Evolutionary conservation across 345 rosid species (phyloP), one percentile per base, ranked within the genome.

Genomic region (Lepidium didymum): DNA sequence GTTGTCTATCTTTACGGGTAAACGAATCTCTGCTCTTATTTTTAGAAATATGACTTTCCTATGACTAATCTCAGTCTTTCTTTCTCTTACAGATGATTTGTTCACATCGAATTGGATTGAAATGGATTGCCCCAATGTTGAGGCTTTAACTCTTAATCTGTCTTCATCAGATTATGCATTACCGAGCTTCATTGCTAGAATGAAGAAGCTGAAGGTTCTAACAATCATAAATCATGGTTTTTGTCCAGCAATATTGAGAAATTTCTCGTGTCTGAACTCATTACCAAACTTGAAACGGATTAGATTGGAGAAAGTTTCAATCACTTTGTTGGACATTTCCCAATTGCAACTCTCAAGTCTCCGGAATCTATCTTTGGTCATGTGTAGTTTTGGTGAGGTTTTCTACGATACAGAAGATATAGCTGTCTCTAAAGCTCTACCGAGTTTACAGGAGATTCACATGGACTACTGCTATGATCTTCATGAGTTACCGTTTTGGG

Each of bases 401-500:
- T 78, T 71, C 4, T 21, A 35, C 4, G 62, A 62, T 7, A 7
- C 1, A 4, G 41, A 14, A 25, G 41, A 15, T 0, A 25, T 51
- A 40, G 55, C 34, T 45, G 13, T 77, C 37, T 14, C 76, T 15
- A 41, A 40, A 10, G 53, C 72, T 14, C 58, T 87, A 19, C 76
- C 84, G 6, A 78, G 74, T 44, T 75, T 87, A 33, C 53, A 56
- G 25, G 92, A 83, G 79, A 74, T 86, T 27, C 79, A 83, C 16
- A 77, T 89, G 8, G 84, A 79, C 40, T 79, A 73, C 42, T 81
- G 85, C 68, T 77, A 78, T 37, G 75, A 85, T 78, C 70, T 88
- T 11, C 45, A 31, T 0, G 64, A 72, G 59, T 62, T 84, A 15
- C 86, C 86, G 0, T 67, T n/a, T 18, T 74, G 79, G 64, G 11